Conservation (phyloP, 306 rosid genomes). For the Trifolium subterraneum region DNA sequence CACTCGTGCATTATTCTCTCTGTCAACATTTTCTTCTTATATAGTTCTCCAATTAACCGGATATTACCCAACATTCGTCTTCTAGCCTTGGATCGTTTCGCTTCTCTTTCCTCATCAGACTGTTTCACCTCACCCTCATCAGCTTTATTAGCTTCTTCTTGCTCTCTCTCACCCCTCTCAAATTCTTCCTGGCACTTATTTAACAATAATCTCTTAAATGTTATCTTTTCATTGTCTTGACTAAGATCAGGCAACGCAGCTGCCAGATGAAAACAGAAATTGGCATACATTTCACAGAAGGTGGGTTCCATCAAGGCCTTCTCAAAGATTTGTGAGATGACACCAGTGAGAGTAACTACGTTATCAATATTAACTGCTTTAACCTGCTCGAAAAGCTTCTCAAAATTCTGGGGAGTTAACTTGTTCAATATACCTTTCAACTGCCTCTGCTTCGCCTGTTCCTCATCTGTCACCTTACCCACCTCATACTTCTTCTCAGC, state of each 20-base stretch:
- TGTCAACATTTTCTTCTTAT: slow-evolving; percentile 91
- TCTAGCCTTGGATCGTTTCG: slow-evolving; percentile 76
- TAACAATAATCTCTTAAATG: slow-evolving; percentile 85
- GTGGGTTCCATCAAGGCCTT: slow-evolving; percentile 97
- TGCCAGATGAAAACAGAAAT: slow-evolving; percentile 81
- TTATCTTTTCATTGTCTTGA: slow-evolving; percentile 80
- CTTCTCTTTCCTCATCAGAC: slow-evolving; percentile 79
- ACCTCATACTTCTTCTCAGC: slow-evolving; percentile 96
- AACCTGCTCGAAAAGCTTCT: slow-evolving; percentile 88
- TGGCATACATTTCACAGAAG: slow-evolving; percentile 99
- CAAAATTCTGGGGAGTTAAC: slow-evolving; percentile 95
- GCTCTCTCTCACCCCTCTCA: slow-evolving; percentile 95
- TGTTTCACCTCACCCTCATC: slow-evolving; percentile 82
- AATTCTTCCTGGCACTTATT: slow-evolving; percentile 97
- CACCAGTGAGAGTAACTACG: slow-evolving; percentile 73
- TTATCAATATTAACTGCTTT: slow-evolving; percentile 90
- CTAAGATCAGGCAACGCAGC: slow-evolving; percentile 77
- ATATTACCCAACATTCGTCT: slow-evolving; percentile 96
- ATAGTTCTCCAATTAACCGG: slow-evolving; percentile 89
- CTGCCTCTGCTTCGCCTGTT: slow-evolving; percentile 85
- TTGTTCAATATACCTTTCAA: slow-evolving; percentile 89
- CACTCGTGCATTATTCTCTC: slow-evolving; percentile 95
- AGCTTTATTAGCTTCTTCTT: slow-evolving; percentile 88
- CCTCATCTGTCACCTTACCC: slow-evolving; percentile 81
- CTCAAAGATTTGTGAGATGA: slow-evolving; percentile 95